phyloP scores from a whole-genome alignment of 1,284 basidiomycete species.

The Athelia sp. region DNA sequence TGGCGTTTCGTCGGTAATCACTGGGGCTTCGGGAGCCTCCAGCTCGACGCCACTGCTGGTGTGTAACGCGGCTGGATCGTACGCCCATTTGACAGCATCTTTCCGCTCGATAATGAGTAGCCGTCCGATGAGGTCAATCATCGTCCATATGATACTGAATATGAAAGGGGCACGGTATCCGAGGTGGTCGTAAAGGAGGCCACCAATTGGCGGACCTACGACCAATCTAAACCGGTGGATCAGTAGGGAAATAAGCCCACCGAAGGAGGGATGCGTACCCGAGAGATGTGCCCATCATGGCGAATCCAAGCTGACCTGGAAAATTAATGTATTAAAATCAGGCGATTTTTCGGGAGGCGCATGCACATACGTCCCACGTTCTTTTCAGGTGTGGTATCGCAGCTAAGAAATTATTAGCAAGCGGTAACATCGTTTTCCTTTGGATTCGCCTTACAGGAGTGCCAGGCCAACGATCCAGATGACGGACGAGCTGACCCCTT shows the following conservation, averaged over 20 bases:
- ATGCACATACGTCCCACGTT: constrained; percentile 51
- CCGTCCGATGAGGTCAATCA: constrained; percentile 59
- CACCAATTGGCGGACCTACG: constrained; percentile 66
- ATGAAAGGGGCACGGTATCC: constrained; percentile 76
- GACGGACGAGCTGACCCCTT: constrained; percentile 70
- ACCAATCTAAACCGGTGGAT: constrained; percentile 36
- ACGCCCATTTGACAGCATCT: constrained; percentile 47
- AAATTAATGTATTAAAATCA: not conserved
- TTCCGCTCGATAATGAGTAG: constrained; percentile 60
- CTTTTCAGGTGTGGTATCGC: constrained; percentile 61
- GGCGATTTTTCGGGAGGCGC: constrained; percentile 6
- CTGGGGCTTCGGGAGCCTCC: not conserved
- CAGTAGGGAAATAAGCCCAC: not conserved
- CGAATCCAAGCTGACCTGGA: constrained; percentile 66
- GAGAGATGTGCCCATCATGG: constrained; percentile 57
- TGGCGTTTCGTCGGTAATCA: not conserved
- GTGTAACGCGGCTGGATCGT: constrained; percentile 33
- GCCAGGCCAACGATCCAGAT: constrained; percentile 76
- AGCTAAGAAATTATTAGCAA: constrained; percentile 32
- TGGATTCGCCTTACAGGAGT: constrained; percentile 45
- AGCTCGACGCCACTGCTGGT: not conserved
- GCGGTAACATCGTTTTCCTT: not conserved
- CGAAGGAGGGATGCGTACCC: constrained; percentile 28
- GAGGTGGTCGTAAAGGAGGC: constrained; percentile 58
- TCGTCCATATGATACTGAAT: constrained; percentile 56